phyloP scores from a whole-genome alignment of 1,139 yeast species.

The Candida sojae region DNA sequence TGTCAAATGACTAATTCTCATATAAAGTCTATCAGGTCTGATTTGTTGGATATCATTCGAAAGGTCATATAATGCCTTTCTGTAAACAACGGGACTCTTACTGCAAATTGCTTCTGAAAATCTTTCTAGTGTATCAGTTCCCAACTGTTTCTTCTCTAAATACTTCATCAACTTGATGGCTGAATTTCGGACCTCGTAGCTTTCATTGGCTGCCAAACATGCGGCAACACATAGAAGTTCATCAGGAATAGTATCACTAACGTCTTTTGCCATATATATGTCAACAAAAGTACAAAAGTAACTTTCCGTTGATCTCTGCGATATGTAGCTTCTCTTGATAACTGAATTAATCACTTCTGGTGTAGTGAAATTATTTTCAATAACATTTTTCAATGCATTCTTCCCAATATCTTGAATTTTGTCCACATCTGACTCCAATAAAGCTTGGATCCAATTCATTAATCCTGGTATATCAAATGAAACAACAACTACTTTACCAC shows the following conservation, averaged over 20 bases:
- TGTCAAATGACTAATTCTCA: conserved; percentile 71
- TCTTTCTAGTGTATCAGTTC: conserved; percentile 41
- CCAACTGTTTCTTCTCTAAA: conserved; percentile 56
- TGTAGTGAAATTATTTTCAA: conserved; percentile 59
- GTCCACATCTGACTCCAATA: conserved; percentile 62
- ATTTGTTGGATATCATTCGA: conserved; percentile 56
- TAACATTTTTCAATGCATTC: conserved; percentile 68
- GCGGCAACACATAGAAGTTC: conserved; percentile 66
- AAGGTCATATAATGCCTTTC: conserved; percentile 71
- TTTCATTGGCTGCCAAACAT: conserved; percentile 70
- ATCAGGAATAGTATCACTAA: conserved; percentile 44
- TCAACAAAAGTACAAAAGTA: conserved; percentile 75
- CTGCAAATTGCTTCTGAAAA: conserved; percentile 66
- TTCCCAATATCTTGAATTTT: conserved; percentile 65
- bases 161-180: conserved; percentile 62
- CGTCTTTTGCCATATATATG: conserved; percentile 41
- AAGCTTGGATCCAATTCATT: conserved; percentile 75
- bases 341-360: conserved; percentile 62
- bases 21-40: conserved; percentile 58
- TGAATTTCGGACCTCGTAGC: conserved; percentile 55
- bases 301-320: conserved; percentile 59
- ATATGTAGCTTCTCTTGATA: conserved; percentile 66
- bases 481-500: conserved; percentile 37
- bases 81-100: conserved; percentile 71
- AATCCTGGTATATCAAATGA: conserved; percentile 73